Evolutionary conservation across 768 basidiomycete genomes (phyloP).

Genomic region (Russula olivacea): DNA sequence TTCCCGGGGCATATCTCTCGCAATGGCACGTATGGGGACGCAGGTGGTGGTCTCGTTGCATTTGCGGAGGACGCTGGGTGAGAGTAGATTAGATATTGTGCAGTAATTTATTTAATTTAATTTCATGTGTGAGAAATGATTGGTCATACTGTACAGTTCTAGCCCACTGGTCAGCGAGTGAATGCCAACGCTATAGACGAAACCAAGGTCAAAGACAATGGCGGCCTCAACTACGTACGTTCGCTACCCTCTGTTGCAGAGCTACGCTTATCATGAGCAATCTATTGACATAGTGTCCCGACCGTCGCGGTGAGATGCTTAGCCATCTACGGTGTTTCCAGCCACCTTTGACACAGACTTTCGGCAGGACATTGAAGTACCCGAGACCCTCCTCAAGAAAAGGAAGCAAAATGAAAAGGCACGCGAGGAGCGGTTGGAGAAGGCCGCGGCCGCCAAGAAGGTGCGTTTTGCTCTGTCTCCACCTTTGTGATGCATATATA

Average conservation of each 20-base stretch:
- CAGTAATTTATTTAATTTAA: background rate
- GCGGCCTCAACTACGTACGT: slow-evolving; percentile 51
- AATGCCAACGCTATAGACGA: slow-evolving; percentile 18
- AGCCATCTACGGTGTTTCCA: background rate
- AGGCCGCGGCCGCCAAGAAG: slow-evolving; percentile 82
- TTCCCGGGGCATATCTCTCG: slow-evolving; percentile 30
- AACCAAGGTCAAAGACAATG: slow-evolving; percentile 38
- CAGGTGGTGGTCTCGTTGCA: slow-evolving; percentile 52
- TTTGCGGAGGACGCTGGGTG: slow-evolving; percentile 67
- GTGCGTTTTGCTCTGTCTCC: slow-evolving; percentile 42
- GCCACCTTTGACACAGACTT: slow-evolving; percentile 12
- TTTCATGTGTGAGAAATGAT: slow-evolving; percentile 27
- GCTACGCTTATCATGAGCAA: background rate
- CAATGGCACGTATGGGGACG: slow-evolving; percentile 61
- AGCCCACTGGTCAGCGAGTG: slow-evolving; percentile 35
- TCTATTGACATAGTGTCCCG: background rate
- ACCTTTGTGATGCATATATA: slow-evolving; percentile 73
- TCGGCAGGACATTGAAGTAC: slow-evolving; percentile 83
- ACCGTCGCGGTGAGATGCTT: slow-evolving; percentile 9
- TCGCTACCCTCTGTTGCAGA: background rate
- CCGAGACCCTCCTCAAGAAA: slow-evolving; percentile 99
- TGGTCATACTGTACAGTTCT: slow-evolving; percentile 36
- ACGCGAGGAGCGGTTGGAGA: slow-evolving; percentile 84
- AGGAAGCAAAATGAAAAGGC: slow-evolving; percentile 97
- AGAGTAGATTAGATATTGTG: background rate